Evolutionary conservation across 2,329 filamentous ascomycete genomes (phyloP).

Genomic region (Alternaria consortialis): DNA sequence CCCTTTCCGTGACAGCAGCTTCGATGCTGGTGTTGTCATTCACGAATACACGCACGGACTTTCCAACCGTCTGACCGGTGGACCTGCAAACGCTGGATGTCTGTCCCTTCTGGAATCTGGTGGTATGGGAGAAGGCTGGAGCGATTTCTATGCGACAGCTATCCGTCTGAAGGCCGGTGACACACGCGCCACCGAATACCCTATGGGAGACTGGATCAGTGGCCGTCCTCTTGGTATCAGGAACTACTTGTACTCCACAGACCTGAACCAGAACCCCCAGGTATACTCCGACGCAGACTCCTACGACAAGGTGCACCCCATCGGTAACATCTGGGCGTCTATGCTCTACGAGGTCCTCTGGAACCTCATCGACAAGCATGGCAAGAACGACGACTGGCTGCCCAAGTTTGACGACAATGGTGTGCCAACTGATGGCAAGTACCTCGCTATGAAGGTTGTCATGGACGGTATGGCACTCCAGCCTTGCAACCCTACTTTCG

Average conservation of each 20-base stretch:
- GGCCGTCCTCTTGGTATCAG: conserved; percentile 59
- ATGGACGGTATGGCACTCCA: conserved; percentile 63
- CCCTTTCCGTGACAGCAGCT: conserved; percentile 63
- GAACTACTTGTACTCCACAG: conserved; percentile 62
- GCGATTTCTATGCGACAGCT: conserved; percentile 64
- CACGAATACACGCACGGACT: conserved; percentile 59
- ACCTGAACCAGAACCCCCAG: conserved; percentile 59
- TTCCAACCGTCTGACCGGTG: conserved; percentile 67
- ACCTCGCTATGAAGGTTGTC: conserved; percentile 63
- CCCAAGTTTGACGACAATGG: conserved; percentile 57
- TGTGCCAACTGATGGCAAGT: conserved; percentile 63
- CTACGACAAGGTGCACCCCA: conserved; percentile 55
- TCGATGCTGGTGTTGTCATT: conserved; percentile 68
- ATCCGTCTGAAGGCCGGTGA: conserved; percentile 59
- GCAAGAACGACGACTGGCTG: conserved; percentile 56
- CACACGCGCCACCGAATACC: conserved; percentile 58
- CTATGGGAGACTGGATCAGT: conserved; percentile 62
- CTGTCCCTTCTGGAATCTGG: conserved; percentile 59
- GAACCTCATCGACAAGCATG: conserved; percentile 66
- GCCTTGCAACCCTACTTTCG: conserved; percentile 65
- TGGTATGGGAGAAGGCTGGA: conserved; percentile 69
- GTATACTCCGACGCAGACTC: conserved; percentile 59
- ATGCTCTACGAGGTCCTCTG: conserved; percentile 66
- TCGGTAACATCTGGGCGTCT: conserved; percentile 63
- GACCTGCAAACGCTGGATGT: conserved; percentile 63